Conservation (phyloP, 805 yeast genomes). For the Vanderwaltozyma tropicalis region DNA sequence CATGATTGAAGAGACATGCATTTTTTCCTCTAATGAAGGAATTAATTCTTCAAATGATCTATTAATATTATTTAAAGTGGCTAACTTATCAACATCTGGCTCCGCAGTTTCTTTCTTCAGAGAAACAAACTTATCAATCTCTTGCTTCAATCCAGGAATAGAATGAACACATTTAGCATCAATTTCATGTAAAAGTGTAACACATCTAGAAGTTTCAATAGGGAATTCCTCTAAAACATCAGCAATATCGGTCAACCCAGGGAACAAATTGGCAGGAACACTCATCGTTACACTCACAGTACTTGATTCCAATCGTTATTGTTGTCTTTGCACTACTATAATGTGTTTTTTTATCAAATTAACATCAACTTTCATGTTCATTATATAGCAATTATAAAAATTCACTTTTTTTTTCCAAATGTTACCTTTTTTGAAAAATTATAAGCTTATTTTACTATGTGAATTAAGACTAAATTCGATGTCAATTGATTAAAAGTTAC, state of each 20-base stretch:
- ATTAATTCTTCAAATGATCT: constrained; percentile 51
- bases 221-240: constrained; percentile 92
- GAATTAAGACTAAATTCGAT: too few relatives aligned
- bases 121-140: constrained; percentile 21
- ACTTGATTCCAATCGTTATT: too few relatives aligned
- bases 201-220: constrained; percentile 65
- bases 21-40: constrained; percentile 91
- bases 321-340: constrained; percentile 7
- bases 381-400: too few relatives aligned
- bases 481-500: too few relatives aligned
- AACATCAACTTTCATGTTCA: too few relatives aligned
- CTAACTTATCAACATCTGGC: constrained; percentile 12
- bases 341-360: too few relatives aligned
- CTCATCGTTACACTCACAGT: constrained; percentile 26
- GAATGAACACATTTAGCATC: constrained; percentile 85
- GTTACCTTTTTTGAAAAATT: too few relatives aligned
- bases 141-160: constrained; percentile 50
- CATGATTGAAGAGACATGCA: constrained; percentile 93
- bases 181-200: constrained; percentile 82
- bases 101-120: constrained; percentile 1
- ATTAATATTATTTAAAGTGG: constrained; percentile 29
- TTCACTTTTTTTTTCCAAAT: too few relatives aligned
- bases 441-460: too few relatives aligned
- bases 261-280: constrained; percentile 43
- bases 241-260: constrained; percentile 84